Percentiles rank a stretch among this genome's conserved stretches.
phyloP scores from a whole-genome alignment of 1,284 basidiomycete species.

The Malassezia cuniculi region DNA sequence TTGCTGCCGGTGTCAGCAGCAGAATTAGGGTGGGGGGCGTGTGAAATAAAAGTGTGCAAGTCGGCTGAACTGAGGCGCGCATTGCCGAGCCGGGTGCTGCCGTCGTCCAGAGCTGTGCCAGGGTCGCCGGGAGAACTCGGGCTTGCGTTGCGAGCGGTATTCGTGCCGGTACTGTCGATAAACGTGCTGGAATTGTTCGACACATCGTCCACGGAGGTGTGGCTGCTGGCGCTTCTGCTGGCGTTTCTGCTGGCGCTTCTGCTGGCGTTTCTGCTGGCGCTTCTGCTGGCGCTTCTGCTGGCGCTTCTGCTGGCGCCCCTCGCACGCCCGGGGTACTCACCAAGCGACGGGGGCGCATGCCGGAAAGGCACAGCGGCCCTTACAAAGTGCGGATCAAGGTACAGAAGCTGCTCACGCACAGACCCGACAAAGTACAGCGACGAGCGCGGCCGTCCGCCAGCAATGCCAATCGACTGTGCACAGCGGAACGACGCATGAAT shows the following conservation, averaged over 20 bases:
- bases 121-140: too few species aligned
- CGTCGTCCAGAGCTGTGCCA: too few species aligned
- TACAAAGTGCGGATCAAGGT: constrained; percentile 87
- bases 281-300: constrained; percentile 19
- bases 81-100: too few species aligned
- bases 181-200: too few species aligned
- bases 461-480: constrained; percentile 88
- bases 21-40: too few species aligned
- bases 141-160: too few species aligned
- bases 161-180: too few species aligned
- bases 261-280: constrained; percentile 18
- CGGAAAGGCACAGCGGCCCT: constrained; percentile 67
- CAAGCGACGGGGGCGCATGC: constrained; percentile 48
- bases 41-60: too few species aligned
- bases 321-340: constrained; percentile 21
- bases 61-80: too few species aligned
- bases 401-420: constrained; percentile 61
- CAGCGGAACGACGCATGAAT: constrained; percentile 83
- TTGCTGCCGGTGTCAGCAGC: too few species aligned
- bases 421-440: constrained; percentile 95
- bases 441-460: constrained; percentile 82
- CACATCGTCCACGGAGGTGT: constrained; percentile 31
- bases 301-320: background rate
- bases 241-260: constrained; percentile 3
- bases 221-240: constrained; percentile 44